phyloP scores from a whole-genome alignment of 2,329 filamentous ascomycete genomes.

The Fusarium sp. region DNA sequence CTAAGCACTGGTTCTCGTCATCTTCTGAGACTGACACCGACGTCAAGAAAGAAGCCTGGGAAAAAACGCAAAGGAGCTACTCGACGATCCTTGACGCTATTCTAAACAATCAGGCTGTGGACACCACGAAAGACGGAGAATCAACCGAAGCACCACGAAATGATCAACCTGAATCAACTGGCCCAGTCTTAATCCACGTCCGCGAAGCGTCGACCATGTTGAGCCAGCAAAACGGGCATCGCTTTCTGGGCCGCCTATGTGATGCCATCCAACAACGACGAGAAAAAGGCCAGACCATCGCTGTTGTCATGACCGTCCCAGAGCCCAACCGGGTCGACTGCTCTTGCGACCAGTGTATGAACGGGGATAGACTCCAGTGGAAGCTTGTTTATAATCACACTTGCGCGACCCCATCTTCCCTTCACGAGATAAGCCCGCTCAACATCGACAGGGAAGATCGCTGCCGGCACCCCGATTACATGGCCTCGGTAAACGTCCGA shows the following conservation, averaged over 20 bases:
- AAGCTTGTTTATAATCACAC: not conserved
- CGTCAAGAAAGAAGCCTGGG: not conserved
- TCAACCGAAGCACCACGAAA: not conserved
- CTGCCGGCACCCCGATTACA: not conserved
- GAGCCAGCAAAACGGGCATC: not conserved
- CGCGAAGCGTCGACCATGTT: not conserved
- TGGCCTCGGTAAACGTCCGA: not conserved
- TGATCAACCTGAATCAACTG: not conserved
- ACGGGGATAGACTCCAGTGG: not conserved
- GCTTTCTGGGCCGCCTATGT: not conserved
- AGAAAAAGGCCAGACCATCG: not conserved
- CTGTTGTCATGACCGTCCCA: not conserved
- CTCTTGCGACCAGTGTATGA: not conserved
- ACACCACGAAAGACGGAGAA: not conserved
- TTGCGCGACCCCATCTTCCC: not conserved
- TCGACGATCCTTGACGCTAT: not conserved
- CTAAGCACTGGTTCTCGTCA: not conserved
- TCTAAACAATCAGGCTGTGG: not conserved
- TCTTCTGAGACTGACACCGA: not conserved
- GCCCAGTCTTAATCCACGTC: not conserved
- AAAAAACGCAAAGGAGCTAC: not conserved
- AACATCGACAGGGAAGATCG: not conserved
- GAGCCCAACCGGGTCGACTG: not conserved
- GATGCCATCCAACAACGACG: not conserved
- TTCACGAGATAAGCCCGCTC: not conserved